phyloP scores from a whole-genome alignment of 352 stramenopile genomes.

The Pythium aquatile region DNA sequence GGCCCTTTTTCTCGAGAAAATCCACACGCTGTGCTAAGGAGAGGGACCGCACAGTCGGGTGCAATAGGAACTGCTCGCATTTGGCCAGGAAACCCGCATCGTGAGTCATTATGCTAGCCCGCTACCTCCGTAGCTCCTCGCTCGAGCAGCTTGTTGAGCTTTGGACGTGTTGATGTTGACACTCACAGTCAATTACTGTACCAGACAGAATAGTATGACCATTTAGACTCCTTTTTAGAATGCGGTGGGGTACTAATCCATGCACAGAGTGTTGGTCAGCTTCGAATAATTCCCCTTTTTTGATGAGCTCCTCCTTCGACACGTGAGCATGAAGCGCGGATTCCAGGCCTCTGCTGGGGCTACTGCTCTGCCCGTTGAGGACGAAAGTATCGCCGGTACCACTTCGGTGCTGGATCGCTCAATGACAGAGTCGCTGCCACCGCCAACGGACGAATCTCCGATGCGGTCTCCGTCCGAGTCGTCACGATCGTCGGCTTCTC shows the following conservation, averaged over 20 bases:
- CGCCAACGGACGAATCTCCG: constrained; percentile 3
- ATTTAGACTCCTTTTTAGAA: constrained; percentile 3
- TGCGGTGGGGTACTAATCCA: neutral
- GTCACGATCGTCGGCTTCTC: neutral
- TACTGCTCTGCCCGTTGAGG: neutral
- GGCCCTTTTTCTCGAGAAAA: constrained; percentile 71
- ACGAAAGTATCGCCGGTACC: neutral
- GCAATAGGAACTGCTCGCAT: constrained; percentile 69
- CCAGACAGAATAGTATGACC: neutral
- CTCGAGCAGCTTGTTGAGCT: neutral
- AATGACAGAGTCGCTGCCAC: neutral
- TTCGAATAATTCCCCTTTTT: constrained; percentile 5
- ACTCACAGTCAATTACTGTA: neutral
- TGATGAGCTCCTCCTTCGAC: neutral
- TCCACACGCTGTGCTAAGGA: constrained; percentile 71
- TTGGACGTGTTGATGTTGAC: constrained; percentile 6
- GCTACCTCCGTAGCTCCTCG: neutral
- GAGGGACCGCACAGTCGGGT: constrained; percentile 56
- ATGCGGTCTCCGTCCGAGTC: neutral
- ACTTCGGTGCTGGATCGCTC: neutral
- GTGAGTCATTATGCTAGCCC: constrained; percentile 7
- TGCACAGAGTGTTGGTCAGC: neutral
- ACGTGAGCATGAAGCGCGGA: neutral
- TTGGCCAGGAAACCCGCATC: constrained; percentile 43
- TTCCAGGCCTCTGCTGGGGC: neutral